Base-by-base conservation (phyloP, 257 asterid genomes). In the Solanum lignicaule region DNA sequence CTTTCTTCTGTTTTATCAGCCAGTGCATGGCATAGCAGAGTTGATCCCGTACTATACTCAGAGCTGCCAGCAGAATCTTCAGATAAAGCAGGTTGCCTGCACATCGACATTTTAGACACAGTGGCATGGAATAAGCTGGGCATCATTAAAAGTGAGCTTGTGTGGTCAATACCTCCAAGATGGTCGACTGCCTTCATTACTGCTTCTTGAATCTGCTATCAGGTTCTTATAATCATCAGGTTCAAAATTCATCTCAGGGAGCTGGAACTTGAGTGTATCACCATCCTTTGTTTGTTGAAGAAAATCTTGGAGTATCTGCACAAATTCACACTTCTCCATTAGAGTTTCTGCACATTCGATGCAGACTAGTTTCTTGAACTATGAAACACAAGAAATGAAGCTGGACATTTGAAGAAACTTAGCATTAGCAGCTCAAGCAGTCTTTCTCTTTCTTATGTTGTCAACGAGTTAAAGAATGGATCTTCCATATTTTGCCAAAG, bases 41-140 rank as follows among this genome's bases (percentile, higher is more conserved):
- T 93, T 62, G 99, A 97, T 65, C 98, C 98, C 43, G 94, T 91
- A 87, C 98, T 97, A 89, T 93, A 94, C 73, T 93, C 98, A 7
- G 99, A 96, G 93, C 98, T 94, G 83, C 95, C 91, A 21, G 99
- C 91, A 48, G 98, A 93, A 52, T 94, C 92, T 62, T 91, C 98
- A 29, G 93, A 92, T 43, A 89, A 25, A 92, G 91, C 97, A 87
- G 95, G 91, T 89, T 92, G 95, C 95, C 98, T 95, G 95, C 87
- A 91, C 9, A 84, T 29, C 21, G 4, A 48, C 69, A 82, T 48
- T 29, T 94, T 87, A 95, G 88, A 88, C 32, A 89, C 87, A 82
- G 66, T 62, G 46, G 88, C 85, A 81, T 33, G 36, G 88, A 88
- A 88, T 71, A 87, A 88, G 33, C 78, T 66, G 58, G 58, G 72